phyloP scores from a whole-genome alignment of 1,284 basidiomycete species.

The Cryptococcus wingfieldii region DNA sequence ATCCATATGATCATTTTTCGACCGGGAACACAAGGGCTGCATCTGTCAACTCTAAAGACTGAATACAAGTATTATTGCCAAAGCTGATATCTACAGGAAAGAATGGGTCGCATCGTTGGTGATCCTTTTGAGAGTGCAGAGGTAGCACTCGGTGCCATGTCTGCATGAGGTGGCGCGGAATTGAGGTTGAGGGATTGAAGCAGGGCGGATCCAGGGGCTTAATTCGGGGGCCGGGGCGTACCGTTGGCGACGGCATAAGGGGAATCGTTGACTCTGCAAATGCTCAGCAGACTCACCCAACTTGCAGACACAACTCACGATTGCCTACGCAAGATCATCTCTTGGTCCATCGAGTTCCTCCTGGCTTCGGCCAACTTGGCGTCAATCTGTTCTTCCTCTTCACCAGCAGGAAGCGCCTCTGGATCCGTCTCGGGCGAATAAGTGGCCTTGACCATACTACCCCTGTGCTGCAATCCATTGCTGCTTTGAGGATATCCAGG shows the following conservation, averaged over 20 bases:
- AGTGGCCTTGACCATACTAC: constrained; percentile 14
- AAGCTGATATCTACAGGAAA: not conserved
- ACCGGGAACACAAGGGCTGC: not conserved
- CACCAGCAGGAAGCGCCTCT: not conserved
- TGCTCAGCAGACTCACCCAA: not conserved
- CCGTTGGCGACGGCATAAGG: constrained; percentile 20
- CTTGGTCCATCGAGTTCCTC: constrained; percentile 23
- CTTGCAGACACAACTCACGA: constrained; percentile 22
- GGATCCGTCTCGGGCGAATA: not conserved
- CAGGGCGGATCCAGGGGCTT: not conserved
- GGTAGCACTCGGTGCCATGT: constrained; percentile 6
- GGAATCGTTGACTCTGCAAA: constrained; percentile 14
- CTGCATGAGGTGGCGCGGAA: not conserved
- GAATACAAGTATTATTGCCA: not conserved
- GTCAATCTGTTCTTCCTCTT: constrained; percentile 24
- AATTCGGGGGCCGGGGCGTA: constrained; percentile 4
- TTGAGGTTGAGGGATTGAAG: not conserved
- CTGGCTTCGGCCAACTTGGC: constrained; percentile 15
- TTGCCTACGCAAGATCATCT: constrained; percentile 20
- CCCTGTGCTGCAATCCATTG: constrained; percentile 1
- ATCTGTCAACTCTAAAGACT: not conserved
- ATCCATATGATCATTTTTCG: not conserved
- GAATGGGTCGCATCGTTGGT: not conserved
- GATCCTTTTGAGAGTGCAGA: constrained; percentile 4
- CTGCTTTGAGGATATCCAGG: not conserved